Evolutionary conservation across 108 stramenopile genomes (phyloP), one percentile per base, ranked within the genome.

Genomic region (Cylindrotheca closterium): DNA sequence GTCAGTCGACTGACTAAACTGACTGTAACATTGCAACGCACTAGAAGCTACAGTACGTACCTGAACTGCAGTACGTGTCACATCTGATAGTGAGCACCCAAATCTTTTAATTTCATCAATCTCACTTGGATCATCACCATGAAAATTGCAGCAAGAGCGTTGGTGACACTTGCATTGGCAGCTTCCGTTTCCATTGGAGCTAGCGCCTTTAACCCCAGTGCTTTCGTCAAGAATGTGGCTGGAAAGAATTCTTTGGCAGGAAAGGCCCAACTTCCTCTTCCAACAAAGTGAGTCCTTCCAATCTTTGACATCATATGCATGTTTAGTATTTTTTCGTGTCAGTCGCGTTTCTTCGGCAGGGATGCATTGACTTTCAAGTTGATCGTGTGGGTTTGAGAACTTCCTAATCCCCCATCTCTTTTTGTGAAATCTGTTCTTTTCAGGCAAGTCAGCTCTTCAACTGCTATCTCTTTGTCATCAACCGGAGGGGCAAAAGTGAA

Each of bases 121-220:
- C 37, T 42, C 15, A 10, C 15, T 15, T 42, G 10, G 15, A 10
- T 42, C 10, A 42, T 47, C 26, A 47, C 21, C 15, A 73, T 42
- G 34, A 74, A 67, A 66, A 34, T 65, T 59, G 65, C 66, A 32
- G 89, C 89, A 74, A 85, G 81, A 84, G 54, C 63, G 46, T 67
- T 92, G 57, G 82, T 82, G 28, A 54, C 86, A 25, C 22, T 92
- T 60, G 84, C 88, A 18, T 58, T 92, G 70, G 82, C 86, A 22
- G 77, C 77, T 55, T 69, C 84, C 8, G 78, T 77, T 34, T 74
- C 82, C 5, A 45, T 73, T n/a, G 63, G 69, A 27, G 78, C 83
- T 21, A 77, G 75, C 47, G 85, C 85, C 55, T 89, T 89, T 68
- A 80, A 77, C 63, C 74, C 80, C 26, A 61, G 47, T 30, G 61